Evolutionary conservation across 306 rosid species (phyloP), one percentile per base, ranked within the genome.

Genomic region (Fagus sylvatica): DNA sequence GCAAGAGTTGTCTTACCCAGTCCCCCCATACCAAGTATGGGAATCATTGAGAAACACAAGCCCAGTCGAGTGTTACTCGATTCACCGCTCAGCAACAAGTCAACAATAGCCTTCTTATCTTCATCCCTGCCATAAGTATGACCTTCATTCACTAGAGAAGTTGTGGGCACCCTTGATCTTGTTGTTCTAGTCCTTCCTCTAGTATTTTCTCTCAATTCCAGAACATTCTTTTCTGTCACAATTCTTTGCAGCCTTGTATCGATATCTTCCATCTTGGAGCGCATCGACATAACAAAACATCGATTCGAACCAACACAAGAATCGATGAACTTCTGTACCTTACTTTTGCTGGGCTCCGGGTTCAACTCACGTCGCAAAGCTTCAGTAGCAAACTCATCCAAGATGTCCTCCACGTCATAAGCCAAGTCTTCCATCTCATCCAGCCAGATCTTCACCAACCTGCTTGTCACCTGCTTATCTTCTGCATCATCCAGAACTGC

Each of bases 351-450:
- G 1, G 1, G 30, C 3, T 55, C 15, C 4, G n/a, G 33, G 17
- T 8, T 5, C 4, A 2, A 46, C 54, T 57, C 12, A 4, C 59
- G 66, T 0, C 48, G 57, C 4, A 74, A 53, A 6, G 57, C 72
- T 65, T 84, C 39, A 0, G 32, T 72, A 1, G 60, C 71, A 53
- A 53, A 68, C 39, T 79, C 76, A 32, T 81, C 80, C n/a, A 85
- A 67, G 8, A 66, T 13, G 53, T 83, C 78, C 2, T 79, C 84
- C 5, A 83, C n/a, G 1, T 71, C 53, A 33, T 53, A 48, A 36
- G 85, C 69, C 51, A 74, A 74, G 74, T 76, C 64, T 41, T 9
- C 15, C 10, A 84, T 81, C 15, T 61, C 56, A 0, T 51, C 22
- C 13, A 79, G 70, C 84, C 84, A 79, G 3, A n/a, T 4, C 5